Conservation (phyloP, 176 grass and related monocot species). For the Oryza meridionalis region DNA sequence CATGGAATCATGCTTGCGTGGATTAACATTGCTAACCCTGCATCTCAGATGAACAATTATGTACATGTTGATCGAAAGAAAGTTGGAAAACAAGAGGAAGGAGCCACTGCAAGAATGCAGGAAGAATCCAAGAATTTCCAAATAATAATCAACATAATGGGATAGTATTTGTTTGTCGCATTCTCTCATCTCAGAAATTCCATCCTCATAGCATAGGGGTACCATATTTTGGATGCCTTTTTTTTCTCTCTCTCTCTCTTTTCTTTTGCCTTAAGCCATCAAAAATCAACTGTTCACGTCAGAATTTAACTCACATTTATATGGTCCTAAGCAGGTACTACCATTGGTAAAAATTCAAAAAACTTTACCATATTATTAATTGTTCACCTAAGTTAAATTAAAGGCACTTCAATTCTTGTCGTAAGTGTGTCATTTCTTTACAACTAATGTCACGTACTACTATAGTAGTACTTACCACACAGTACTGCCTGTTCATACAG, state of each 20-base stretch:
- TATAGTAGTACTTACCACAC: not conserved
- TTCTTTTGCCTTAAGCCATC: not conserved
- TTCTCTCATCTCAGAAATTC: not conserved
- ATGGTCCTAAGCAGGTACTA: too few species aligned
- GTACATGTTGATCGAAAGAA: not conserved
- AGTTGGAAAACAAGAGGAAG: not conserved
- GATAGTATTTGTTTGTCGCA: not conserved
- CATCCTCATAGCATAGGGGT: not conserved
- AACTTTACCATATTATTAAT: not conserved
- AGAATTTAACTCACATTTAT: too few species aligned
- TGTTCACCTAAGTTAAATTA: not conserved
- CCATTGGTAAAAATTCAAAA: not conserved
- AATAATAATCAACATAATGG: not conserved
- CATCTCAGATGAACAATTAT: not conserved
- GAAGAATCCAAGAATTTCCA: not conserved
- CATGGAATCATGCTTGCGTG: conserved; percentile 1
- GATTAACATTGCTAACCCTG: not conserved
- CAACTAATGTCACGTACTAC: not conserved
- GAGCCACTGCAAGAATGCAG: not conserved
- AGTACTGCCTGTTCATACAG: not conserved
- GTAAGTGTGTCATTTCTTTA: not conserved
- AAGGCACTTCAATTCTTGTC: not conserved
- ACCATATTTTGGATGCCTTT: not conserved
- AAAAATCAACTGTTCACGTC: not conserved
- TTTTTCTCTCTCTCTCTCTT: not conserved